Evolutionary conservation across 805 yeast species (phyloP).

Genomic region (Yarrowia keelungensis): DNA sequence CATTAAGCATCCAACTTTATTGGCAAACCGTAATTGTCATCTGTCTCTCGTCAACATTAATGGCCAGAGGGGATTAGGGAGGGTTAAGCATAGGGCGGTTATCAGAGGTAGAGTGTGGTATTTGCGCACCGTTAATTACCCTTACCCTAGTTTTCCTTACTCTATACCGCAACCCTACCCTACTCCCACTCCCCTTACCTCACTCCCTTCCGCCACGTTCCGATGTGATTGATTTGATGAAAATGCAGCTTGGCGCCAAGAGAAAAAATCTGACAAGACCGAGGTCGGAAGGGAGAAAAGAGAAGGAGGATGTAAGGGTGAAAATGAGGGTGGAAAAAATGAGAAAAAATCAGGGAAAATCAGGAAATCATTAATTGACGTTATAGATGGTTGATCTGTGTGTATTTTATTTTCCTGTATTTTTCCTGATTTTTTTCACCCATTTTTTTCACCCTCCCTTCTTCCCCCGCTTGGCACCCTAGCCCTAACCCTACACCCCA

Average conservation of each 20-base stretch:
- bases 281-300: background rate
- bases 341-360: background rate
- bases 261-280: constrained; percentile 1
- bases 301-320: background rate
- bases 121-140: too few species aligned
- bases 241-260: constrained; percentile 31
- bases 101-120: too few species aligned
- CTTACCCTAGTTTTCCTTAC: too few species aligned
- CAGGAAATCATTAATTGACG: too few species aligned
- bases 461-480: background rate
- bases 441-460: background rate
- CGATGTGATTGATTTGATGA: constrained; percentile 34
- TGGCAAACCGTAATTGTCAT: too few species aligned
- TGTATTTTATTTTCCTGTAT: background rate
- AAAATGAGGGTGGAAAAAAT: background rate
- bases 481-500: constrained; percentile 6
- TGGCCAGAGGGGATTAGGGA: too few species aligned
- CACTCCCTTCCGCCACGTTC: constrained; percentile 8
- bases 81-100: too few species aligned
- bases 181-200: background rate
- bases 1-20: too few species aligned
- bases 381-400: too few species aligned
- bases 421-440: background rate
- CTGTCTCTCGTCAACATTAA: too few species aligned
- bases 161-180: too few species aligned